phyloP scores from a whole-genome alignment of 352 stramenopile species.

The Phytopythium chamaehyphon region DNA sequence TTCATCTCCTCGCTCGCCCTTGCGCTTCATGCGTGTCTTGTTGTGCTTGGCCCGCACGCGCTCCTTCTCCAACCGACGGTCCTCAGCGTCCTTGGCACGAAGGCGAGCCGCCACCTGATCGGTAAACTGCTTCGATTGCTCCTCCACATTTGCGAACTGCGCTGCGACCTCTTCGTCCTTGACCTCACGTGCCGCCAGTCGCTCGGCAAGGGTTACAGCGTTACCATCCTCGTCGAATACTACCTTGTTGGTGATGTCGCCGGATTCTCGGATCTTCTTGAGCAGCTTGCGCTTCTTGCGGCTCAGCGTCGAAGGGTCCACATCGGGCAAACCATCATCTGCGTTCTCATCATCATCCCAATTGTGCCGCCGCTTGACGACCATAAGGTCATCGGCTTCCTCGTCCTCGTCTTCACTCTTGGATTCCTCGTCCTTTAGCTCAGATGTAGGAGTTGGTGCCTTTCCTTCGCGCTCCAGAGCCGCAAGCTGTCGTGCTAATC shows the following conservation, averaged over 20 bases:
- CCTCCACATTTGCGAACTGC: conserved; percentile 63
- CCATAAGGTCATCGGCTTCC: conserved; percentile 89
- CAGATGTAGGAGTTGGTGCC: conserved; percentile 22
- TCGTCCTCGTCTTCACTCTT: conserved; percentile 51
- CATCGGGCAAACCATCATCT: conserved; percentile 43
- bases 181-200: conserved; percentile 41
- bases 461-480: conserved; percentile 25
- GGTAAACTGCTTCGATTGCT: conserved; percentile 56
- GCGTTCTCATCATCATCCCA: conserved; percentile 54
- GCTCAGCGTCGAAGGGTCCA: conserved; percentile 47
- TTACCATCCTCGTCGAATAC: conserved; percentile 96
- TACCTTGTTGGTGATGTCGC: conserved; percentile 72
- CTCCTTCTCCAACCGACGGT: conserved; percentile 81
- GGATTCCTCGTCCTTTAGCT: conserved; percentile 28
- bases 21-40: conserved; percentile 84
- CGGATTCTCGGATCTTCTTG: conserved; percentile 80
- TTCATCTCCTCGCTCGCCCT: conserved; percentile 61
- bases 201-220: conserved; percentile 53
- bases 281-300: conserved; percentile 77
- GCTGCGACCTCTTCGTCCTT: conserved; percentile 19
- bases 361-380: conserved; percentile 90
- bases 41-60: conserved; percentile 86
- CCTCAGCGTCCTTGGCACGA: conserved; percentile 74
- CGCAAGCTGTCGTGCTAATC: conserved; percentile 72
- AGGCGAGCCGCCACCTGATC: conserved; percentile 64